Evolutionary conservation across 805 yeast species (phyloP).

Genomic region (Yamadazyma sp.): DNA sequence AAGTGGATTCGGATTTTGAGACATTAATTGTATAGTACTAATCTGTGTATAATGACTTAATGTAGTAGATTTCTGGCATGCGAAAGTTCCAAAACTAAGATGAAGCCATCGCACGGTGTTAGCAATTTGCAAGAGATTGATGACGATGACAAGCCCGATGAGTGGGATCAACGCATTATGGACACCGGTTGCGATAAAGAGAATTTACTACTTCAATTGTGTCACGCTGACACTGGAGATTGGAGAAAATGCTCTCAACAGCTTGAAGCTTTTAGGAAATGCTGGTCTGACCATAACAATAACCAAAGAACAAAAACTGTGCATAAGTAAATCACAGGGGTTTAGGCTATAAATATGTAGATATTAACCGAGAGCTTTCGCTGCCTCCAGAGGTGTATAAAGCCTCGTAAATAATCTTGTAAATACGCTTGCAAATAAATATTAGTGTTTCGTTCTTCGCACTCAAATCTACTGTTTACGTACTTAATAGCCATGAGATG

Average conservation of each 20-base stretch:
- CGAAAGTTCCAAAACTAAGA: neutral
- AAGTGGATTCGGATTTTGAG: constrained; percentile 42
- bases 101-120: constrained; percentile 3
- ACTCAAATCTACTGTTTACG: constrained; percentile 1
- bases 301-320: constrained; percentile 48
- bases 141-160: constrained; percentile 45
- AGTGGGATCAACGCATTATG: constrained; percentile 47
- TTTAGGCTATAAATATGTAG: too few relatives aligned
- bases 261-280: constrained; percentile 57
- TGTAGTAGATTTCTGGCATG: too few relatives aligned
- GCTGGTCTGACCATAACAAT: constrained; percentile 63
- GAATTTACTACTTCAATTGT: constrained; percentile 39
- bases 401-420: too few relatives aligned
- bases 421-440: too few relatives aligned
- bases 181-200: constrained; percentile 45
- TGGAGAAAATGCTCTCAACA: constrained; percentile 43
- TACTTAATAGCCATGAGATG: neutral
- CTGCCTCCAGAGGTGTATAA: too few relatives aligned
- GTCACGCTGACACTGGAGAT: constrained; percentile 48
- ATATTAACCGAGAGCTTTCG: too few relatives aligned
- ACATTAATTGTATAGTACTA: neutral
- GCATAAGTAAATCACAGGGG: constrained; percentile 25
- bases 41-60: too few relatives aligned
- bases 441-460: neutral
- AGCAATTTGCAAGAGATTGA: neutral